Evolutionary conservation across 148 eudicot genomes (phyloP), one percentile per base, ranked within the genome.

Genomic region (Limonium bicolor): DNA sequence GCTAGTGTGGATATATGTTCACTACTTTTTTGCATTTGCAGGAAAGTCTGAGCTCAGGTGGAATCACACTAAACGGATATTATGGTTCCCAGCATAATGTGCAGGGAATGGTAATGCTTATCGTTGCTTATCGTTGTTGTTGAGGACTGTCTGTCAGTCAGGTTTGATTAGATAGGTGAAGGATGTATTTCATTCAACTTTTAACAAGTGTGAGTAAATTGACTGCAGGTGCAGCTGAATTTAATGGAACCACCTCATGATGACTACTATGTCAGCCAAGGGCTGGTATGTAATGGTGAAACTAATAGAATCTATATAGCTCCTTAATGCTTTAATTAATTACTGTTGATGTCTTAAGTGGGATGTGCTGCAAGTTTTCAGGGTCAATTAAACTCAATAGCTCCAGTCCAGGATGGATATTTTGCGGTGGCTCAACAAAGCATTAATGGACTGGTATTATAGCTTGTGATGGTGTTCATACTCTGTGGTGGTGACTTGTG

Each of bases 241-340:
- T 65, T 88, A 59, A 83, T 88, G 96, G 96, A 83, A 69, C 94
- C 83, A 34, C 94, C 96, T 8, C 74, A 88, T 56, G 96, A 88
- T 59, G 74, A 71, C 55, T 88, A 79, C 59, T 83, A 71, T 57
- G 86, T 78, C 41, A 69, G 71, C 56, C 83, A 74, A 37, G 86
- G 94, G 52, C 77, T 82, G 92, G 96, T 88, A 74, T 31, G 92
- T 60, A 18, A 36, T 50, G 39, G 41, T 57, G 43, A 14, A 46
- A 13, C 56, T 16, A 27, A 11, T 52, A 24, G 19, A 19, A 14
- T 3, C 1, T 14, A 22, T 18, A 7, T 27, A 19, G n/a, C 32
- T 20, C 34, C 39, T 47, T 32, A 18, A 43, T 11, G 16, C 48
- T 28, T 27, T n/a, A n/a, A n/a, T n/a, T n/a, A n/a, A n/a, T n/a